These are phyloP conservation scores for Wakefieldia striispora DNA, from an alignment of 768 basidiomycete species.

Conservation along the genomic window DNA sequence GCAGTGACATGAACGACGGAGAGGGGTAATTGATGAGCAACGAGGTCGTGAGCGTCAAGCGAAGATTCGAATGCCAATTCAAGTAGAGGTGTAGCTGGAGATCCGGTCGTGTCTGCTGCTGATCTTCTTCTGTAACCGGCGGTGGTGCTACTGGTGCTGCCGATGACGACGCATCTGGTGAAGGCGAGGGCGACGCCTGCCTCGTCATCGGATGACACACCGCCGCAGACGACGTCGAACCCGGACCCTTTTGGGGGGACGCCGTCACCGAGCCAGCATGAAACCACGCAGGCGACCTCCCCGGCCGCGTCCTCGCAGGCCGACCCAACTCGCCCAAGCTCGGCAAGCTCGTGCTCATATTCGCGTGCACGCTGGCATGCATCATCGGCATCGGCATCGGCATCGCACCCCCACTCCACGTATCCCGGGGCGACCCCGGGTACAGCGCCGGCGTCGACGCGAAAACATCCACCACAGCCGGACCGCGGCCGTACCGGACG, in stretches of 20 bases:
- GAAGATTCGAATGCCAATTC: conserved; percentile 84
- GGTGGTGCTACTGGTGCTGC: not conserved
- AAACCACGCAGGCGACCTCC: conserved; percentile 18
- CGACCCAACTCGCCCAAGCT: conserved; percentile 37
- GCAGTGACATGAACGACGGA: conserved; percentile 93
- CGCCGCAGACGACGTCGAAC: conserved; percentile 15
- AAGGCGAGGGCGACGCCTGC: conserved; percentile 12
- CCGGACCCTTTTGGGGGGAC: conserved; percentile 15
- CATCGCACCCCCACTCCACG: conserved; percentile 37
- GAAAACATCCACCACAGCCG: conserved; percentile 53
- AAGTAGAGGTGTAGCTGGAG: conserved; percentile 88
- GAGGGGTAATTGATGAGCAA: conserved; percentile 97
- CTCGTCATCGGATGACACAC: conserved; percentile 17
- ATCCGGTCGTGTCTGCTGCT: conserved; percentile 46
- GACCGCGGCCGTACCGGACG: conserved; percentile 60
- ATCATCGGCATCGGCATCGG: conserved; percentile 7
- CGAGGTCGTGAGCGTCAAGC: conserved; percentile 87
- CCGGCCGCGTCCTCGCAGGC: conserved; percentile 28
- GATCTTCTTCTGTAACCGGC: conserved; percentile 17
- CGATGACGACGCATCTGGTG: conserved; percentile 8
- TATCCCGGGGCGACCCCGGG: conserved; percentile 37
- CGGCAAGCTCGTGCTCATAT: conserved; percentile 32
- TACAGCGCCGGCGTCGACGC: conserved; percentile 50
- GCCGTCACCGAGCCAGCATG: conserved; percentile 36
- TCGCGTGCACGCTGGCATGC: not conserved